phyloP scores from a whole-genome alignment of 352 stramenopile species.

The Phytophthora sansomeana region DNA sequence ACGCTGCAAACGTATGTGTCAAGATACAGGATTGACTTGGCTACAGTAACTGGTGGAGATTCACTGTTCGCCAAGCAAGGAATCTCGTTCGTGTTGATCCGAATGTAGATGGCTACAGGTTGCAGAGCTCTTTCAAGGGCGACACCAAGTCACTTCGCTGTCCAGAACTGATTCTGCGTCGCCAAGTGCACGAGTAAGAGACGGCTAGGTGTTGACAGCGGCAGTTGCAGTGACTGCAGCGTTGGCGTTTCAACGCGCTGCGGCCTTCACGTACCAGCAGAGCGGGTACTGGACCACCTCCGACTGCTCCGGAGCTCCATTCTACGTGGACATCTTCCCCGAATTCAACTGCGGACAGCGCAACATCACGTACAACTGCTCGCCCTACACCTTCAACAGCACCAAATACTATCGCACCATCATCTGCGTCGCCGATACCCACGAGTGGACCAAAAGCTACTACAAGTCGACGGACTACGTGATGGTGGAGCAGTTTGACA shows the following conservation, averaged over 20 bases:
- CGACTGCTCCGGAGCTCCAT: conserved; percentile 13
- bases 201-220: background rate
- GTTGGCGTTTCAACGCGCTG: background rate
- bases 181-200: background rate
- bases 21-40: conserved; percentile 9
- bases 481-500: conserved; percentile 34
- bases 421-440: conserved; percentile 26
- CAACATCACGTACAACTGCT: conserved; percentile 36
- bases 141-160: too few relatives aligned
- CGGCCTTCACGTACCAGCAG: conserved; percentile 23
- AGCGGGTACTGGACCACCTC: conserved; percentile 13
- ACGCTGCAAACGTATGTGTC: background rate
- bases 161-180: background rate
- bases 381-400: conserved; percentile 21
- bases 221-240: background rate
- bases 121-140: too few relatives aligned
- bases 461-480: conserved; percentile 49
- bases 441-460: conserved; percentile 18
- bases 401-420: conserved; percentile 25
- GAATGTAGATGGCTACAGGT: conserved; percentile 11
- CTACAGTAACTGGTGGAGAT: conserved; percentile 5
- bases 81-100: background rate
- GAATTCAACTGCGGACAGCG: conserved; percentile 23
- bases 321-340: conserved; percentile 29
- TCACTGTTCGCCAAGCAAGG: background rate